phyloP scores from a whole-genome alignment of 306 rosid genomes.

The Psophocarpus tetragonolobus region DNA sequence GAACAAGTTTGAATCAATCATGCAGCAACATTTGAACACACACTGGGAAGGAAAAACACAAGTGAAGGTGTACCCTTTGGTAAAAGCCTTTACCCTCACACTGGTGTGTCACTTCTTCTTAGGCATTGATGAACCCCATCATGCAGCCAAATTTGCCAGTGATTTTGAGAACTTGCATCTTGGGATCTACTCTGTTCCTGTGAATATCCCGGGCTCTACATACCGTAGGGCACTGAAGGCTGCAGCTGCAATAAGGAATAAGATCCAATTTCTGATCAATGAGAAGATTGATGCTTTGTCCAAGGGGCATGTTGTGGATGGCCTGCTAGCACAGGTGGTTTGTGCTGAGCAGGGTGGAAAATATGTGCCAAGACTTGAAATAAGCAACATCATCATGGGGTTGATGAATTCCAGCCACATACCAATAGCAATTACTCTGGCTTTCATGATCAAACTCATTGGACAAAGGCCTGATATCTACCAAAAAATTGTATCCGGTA shows the following conservation, averaged over 20 bases:
- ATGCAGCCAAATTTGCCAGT: slow-evolving; percentile 27
- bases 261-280: slow-evolving; percentile 43
- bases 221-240: slow-evolving; percentile 49
- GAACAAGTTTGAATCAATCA: slow-evolving; percentile 47
- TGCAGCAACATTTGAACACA: slow-evolving; percentile 45
- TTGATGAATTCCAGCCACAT: slow-evolving; percentile 55
- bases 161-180: slow-evolving; percentile 45
- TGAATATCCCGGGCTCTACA: slow-evolving; percentile 55
- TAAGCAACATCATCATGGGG: slow-evolving; percentile 65
- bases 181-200: slow-evolving; percentile 56
- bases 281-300: slow-evolving; percentile 62
- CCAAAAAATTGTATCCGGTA: slow-evolving; percentile 58
- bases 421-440: slow-evolving; percentile 57
- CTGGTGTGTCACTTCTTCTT: slow-evolving; percentile 52
- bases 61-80: slow-evolving; percentile 46
- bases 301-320: slow-evolving; percentile 50
- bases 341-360: slow-evolving; percentile 56
- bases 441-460: slow-evolving; percentile 70
- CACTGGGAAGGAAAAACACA: slow-evolving; percentile 57
- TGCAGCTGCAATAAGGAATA: slow-evolving; percentile 48
- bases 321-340: slow-evolving; percentile 54
- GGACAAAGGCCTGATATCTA: slow-evolving; percentile 58
- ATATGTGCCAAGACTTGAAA: slow-evolving; percentile 61
- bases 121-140: slow-evolving; percentile 50
- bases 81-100: slow-evolving; percentile 49